A percentile compares a stretch with the other conserved stretches of the same genome.
Evolutionary conservation across 2,329 filamentous ascomycete genomes (phyloP).

Genomic region (Claviceps sp.): DNA sequence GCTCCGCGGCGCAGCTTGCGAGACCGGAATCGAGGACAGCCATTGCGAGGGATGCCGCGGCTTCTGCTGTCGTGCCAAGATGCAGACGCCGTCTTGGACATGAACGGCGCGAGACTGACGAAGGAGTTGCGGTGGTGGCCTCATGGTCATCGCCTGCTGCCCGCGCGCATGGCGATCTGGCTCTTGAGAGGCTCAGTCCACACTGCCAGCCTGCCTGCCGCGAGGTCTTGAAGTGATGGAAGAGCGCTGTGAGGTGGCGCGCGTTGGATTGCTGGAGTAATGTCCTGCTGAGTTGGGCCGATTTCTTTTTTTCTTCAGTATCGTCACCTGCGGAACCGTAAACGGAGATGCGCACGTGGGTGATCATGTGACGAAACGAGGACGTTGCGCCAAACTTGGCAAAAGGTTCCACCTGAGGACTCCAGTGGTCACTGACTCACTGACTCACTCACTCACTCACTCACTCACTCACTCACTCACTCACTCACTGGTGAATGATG

Average conservation of each 20-base stretch:
- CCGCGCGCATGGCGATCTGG: constrained; percentile 15
- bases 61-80: constrained; percentile 8
- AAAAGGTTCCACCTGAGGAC: neutral
- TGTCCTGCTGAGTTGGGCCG: neutral
- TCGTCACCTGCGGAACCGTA: neutral
- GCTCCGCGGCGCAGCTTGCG: constrained; percentile 12
- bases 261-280: neutral
- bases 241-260: neutral
- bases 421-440: too few relatives aligned
- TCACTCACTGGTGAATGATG: too few relatives aligned
- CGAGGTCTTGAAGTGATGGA: neutral
- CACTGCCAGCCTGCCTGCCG: neutral
- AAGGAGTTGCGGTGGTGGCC: constrained; percentile 20
- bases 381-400: constrained; percentile 13
- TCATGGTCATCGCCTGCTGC: constrained; percentile 17
- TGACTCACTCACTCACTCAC: too few relatives aligned
- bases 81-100: constrained; percentile 12
- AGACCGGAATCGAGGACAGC: constrained; percentile 16
- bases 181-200: neutral
- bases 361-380: constrained; percentile 4
- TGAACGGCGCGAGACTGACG: constrained; percentile 14
- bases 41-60: constrained; percentile 12
- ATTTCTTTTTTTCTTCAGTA: neutral
- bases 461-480: too few relatives aligned
- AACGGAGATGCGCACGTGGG: neutral